Base-by-base conservation (phyloP, 23 red algal genomes). In the Chondrus crispus region DNA sequence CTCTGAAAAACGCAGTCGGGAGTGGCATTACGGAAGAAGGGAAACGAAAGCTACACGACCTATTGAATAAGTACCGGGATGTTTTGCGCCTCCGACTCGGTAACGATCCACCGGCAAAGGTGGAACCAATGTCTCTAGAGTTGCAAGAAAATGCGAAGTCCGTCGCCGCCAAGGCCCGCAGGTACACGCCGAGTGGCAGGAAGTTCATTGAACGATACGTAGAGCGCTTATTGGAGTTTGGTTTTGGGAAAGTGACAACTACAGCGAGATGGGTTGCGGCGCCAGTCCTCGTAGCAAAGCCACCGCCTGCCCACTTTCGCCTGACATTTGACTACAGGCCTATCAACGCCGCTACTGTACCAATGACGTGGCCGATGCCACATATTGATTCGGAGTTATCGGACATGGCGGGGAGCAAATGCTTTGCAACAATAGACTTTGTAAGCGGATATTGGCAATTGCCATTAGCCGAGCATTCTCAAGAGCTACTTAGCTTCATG, bases 401-500 rank as follows among this genome's bases (percentile, higher is more conserved):
- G 11, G 74, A 80, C 20, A 36, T 80, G 16, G 46, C 37, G 41
- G 74, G 74, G 11, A 50, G 18, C 32, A 18, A 45, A 80, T 80
- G 18, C 16, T 80, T 80, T 30, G 74, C 74, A 12, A 13, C 16
- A 51, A 11, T 45, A 12, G 74, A 80, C 29, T 80, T 80, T 19
- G 37, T 46, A 14, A 45, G 30, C 41, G 74, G 38, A 45, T 80
- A 80, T 50, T 80, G 33, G 16, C 74, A 80, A 50, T 16, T 80
- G 11, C 16, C 41, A 13, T 19, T 80, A 30, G 38, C 16, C 19
- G 13, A 50, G 13, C 13, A 80, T 20, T 11, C 11, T 50, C 41
- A 51, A 13, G 19, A 46, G 16, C 74, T 80, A 16, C 74, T 26
- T 80, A 52, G 19, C 18, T 80, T 80, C 74, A 80, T 80, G 74